Base-by-base conservation (phyloP, 2,329 filamentous ascomycete genomes). In the Curvularia spicifera region DNA sequence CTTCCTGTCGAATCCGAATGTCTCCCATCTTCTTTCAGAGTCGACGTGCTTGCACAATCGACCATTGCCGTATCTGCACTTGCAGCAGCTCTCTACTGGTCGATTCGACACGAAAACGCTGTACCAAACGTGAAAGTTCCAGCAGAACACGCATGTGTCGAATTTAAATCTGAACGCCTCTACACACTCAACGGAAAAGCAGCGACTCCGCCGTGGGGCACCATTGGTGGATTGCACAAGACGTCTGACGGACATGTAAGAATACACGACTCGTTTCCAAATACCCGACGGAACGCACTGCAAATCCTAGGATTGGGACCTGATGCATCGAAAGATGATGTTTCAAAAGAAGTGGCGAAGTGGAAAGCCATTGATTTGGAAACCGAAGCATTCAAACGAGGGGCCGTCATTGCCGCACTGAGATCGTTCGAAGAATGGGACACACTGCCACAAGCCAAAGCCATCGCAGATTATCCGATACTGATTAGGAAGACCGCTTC, bases 121-220 rank as follows among this genome's bases (percentile, higher is more conserved):
- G 56, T 80, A 0, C 78, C 81, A 0, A 60, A 26, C 0, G 78
- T 85, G 1, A 76, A 65, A 1, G 80, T 86, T 0, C 74, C 78
- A 1, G 71, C 78, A 0, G 71, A 78, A 22, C 81, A 84, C 60
- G 83, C 84, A 0, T 70, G 75, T 6, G 67, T 80, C 3, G 84
- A 87, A 59, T 87, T 85, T 71, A 79, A 80, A 22, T 85, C 83
- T 0, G 83, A 86, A 59, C 71, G 79, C 1, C 69, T 85, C 1
- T 84, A 84, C 55, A 71, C 70, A 0, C 67, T 87, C 3, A 68
- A 80, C 24, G 78, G 76, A 3, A 68, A 74, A n/a, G 67, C 74
- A 13, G 59, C 63, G 4, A 64, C 70, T 0, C 71, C 76, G 0
- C 51, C 72, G 0, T 81, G 78, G 73, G 79, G 78, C 0, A 70